Percentiles rank a stretch among this genome's conserved stretches.
Conservation (phyloP, 2,329 filamentous ascomycete species). For the Colletotrichum tabaci region DNA sequence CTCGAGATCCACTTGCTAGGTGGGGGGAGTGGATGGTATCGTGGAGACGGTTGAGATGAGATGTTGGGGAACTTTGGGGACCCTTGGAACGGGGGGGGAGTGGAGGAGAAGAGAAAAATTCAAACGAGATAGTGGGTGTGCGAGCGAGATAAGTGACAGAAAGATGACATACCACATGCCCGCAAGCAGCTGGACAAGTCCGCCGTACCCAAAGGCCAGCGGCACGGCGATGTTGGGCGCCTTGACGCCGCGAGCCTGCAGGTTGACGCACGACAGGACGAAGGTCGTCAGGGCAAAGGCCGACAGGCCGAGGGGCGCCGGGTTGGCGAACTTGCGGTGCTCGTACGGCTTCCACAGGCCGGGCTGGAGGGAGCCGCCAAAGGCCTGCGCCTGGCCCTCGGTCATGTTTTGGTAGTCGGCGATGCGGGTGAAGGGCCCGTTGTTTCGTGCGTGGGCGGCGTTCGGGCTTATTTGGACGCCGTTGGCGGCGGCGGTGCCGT, state of each 20-base stretch:
- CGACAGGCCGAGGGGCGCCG: constrained; percentile 81
- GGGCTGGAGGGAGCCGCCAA: constrained; percentile 82
- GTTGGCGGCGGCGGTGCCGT: constrained; percentile 10
- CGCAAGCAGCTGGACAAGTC: constrained; percentile 82
- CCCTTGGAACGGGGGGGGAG: not conserved
- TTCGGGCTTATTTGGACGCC: constrained; percentile 30
- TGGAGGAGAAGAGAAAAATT: not conserved
- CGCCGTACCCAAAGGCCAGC: constrained; percentile 82
- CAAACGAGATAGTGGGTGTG: not conserved
- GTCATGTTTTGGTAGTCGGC: constrained; percentile 41
- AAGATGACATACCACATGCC: constrained; percentile 83
- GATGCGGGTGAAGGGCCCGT: constrained; percentile 38
- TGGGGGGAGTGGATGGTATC: constrained; percentile 1
- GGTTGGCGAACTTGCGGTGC: constrained; percentile 84
- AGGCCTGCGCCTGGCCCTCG: constrained; percentile 59
- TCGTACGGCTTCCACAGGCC: constrained; percentile 75
- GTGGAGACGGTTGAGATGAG: constrained; percentile 39
- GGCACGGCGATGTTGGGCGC: constrained; percentile 78
- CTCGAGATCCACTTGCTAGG: constrained; percentile 22
- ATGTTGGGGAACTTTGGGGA: constrained; percentile 33
- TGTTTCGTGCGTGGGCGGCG: constrained; percentile 26
- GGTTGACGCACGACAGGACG: constrained; percentile 82
- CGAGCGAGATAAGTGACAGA: not conserved
- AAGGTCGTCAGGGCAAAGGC: constrained; percentile 90
- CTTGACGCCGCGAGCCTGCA: constrained; percentile 72